Evolutionary conservation across 2,329 filamentous ascomycete genomes (phyloP).

Genomic region (Raffaelea ambrosiae): DNA sequence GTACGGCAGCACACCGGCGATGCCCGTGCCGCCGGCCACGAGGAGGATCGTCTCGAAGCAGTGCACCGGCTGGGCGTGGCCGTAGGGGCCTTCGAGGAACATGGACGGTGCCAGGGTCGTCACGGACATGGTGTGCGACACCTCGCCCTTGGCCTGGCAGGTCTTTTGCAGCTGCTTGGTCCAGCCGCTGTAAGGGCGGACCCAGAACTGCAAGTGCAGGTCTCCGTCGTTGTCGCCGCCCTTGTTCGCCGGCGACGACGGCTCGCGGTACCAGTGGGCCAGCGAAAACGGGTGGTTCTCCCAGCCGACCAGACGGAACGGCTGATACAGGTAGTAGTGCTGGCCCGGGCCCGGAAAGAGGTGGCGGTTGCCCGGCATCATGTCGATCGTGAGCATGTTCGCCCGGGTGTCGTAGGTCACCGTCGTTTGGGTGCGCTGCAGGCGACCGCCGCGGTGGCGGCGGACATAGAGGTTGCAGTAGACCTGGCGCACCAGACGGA

Average conservation of each 20-base stretch:
- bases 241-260: too few species aligned
- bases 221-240: conserved; percentile 1
- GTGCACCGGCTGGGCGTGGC: conserved; percentile 10
- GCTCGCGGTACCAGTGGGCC: conserved; percentile 14
- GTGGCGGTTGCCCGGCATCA: conserved; percentile 4
- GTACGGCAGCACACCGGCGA: conserved; percentile 12
- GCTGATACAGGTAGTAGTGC: conserved; percentile 35
- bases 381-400: conserved; percentile 9
- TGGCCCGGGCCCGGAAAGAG: conserved; percentile 27
- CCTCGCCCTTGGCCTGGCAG: background rate
- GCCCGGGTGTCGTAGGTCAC: conserved; percentile 7
- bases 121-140: background rate
- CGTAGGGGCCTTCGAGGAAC: conserved; percentile 15
- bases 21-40: conserved; percentile 13
- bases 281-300: conserved; percentile 44
- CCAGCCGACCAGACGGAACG: conserved; percentile 32
- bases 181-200: conserved; percentile 14
- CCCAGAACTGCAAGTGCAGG: conserved; percentile 9
- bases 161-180: conserved; percentile 11
- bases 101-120: conserved; percentile 5
- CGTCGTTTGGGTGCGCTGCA: conserved; percentile 6
- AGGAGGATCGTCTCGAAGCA: conserved; percentile 11
- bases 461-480: conserved; percentile 25
- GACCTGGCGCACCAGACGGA: conserved; percentile 31
- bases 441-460: background rate